Base-by-base conservation (phyloP, 371 early-diverging fungal genomes). In the Blakeslea trispora region DNA sequence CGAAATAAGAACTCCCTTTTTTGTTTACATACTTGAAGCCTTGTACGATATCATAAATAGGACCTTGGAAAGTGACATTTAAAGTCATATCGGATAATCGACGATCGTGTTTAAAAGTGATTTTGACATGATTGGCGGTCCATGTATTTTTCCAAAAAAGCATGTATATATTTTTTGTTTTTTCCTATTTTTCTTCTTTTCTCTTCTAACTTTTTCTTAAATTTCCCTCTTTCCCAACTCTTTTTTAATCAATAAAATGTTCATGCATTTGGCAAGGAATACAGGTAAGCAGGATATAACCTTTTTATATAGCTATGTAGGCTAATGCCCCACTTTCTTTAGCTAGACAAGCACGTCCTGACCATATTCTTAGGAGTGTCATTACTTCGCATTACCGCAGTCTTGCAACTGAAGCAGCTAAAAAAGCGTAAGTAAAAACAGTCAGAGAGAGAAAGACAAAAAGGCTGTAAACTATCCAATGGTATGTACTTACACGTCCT, bases 381-480 rank as follows among this genome's bases (percentile, higher is more conserved):
- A 35, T 53, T 41, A 28, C 28, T 28, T 28, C 28, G 3, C 28
- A 44, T 4, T 18, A 52, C 32, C 55, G 46, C 15, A 13, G 17
- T 3, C 45, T 50, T 15, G 46, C 51, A 10, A 45, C 51, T 10
- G 53, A 59, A 8, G 32, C 47, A 11, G 39, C 45, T 23, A 61
- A 42, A 13, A 61, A 50, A 51, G 51, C 62, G 62, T 61, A 61
- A 61, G 62, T 55, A 28, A 11, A 41, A 1, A 3, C 6, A 28
- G 31, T 14, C 13, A 14, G 19, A 17, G n/a, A 32, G 39, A 3
- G 18, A 19, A 23, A 18, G 15, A 32, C 4, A 23, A 35, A 23
- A 31, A n/a, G 28, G 28, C n/a, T 28, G 28, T 28, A 28, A 3
- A 28, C 7, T 28, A 28, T 28, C 5, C 14, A 39, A 19, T 9